Conservation (phyloP, 78 protist species). For the Anaeramoeba flamelloides region DNA sequence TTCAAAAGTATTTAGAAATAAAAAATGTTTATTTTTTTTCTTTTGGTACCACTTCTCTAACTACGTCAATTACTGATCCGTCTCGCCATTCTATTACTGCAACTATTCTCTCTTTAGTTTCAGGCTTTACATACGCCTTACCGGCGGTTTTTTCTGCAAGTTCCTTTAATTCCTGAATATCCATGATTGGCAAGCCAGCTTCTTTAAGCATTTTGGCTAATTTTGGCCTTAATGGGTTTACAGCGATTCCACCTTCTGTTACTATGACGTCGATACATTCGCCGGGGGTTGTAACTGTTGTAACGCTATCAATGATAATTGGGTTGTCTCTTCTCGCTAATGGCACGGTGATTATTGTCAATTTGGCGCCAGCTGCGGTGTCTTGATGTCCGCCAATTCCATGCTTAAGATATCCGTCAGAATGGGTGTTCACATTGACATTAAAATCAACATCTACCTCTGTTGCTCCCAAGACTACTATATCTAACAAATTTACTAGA, state of each 20-base stretch:
- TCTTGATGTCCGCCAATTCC: conserved; percentile 18
- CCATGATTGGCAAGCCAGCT: not conserved
- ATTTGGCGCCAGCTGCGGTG: conserved; percentile 22
- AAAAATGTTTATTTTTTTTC: too few relatives aligned
- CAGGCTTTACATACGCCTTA: not conserved
- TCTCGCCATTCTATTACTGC: conserved; percentile 18
- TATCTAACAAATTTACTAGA: conserved; percentile 3
- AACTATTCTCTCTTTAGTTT: conserved; percentile 3
- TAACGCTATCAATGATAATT: not conserved
- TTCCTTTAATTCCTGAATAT: conserved; percentile 6
- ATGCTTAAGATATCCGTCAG: conserved; percentile 11
- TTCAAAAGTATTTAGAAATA: too few relatives aligned
- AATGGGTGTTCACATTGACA: conserved; percentile 10
- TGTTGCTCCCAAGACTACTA: conserved; percentile 11
- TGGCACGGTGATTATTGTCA: conserved; percentile 12
- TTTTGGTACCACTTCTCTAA: conserved; percentile 1
- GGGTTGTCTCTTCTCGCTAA: conserved; percentile 13
- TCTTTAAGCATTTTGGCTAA: not conserved
- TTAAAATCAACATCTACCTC: conserved; percentile 21
- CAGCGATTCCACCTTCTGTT: conserved; percentile 12
- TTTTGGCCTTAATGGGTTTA: conserved; percentile 13
- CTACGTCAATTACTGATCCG: conserved; percentile 17
- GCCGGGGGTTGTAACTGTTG: conserved; percentile 19
- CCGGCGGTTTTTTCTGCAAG: conserved; percentile 5
- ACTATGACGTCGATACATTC: conserved; percentile 16